These are phyloP conservation scores for Aspergillus arachidicola DNA, from an alignment of 2,329 filamentous ascomycete genomes.

Conservation along the genomic window DNA sequence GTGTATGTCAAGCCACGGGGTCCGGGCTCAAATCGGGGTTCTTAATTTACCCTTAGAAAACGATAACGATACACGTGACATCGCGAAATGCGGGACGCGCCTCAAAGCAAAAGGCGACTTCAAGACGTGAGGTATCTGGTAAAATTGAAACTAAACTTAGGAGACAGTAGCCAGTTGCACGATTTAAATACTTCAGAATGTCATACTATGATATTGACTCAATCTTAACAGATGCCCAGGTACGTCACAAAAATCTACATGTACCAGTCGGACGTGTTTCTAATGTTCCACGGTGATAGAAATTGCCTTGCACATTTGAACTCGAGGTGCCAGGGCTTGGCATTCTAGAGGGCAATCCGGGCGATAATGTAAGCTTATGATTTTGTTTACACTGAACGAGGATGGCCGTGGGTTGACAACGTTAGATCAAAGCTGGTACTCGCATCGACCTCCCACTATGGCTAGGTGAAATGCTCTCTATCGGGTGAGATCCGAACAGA, in stretches of 20 bases:
- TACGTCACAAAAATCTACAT: slow-evolving; percentile 17
- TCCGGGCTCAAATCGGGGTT: too few relatives aligned
- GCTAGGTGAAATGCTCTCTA: slow-evolving; percentile 85
- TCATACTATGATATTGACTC: slow-evolving; percentile 53
- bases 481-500: slow-evolving; percentile 41
- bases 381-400: neutral
- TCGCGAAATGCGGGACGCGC: slow-evolving; percentile 4
- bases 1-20: too few relatives aligned
- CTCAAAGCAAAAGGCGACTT: neutral
- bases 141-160: neutral
- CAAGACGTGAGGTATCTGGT: too few relatives aligned
- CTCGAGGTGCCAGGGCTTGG: slow-evolving; percentile 84
- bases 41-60: neutral
- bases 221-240: slow-evolving; percentile 50
- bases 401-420: neutral
- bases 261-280: slow-evolving; percentile 5
- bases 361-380: slow-evolving; percentile 52
- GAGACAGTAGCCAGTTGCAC: neutral
- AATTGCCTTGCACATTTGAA: slow-evolving; percentile 94
- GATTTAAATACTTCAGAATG: slow-evolving; percentile 21
- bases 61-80: neutral
- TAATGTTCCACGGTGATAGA: slow-evolving; percentile 54
- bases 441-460: slow-evolving; percentile 84
- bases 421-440: slow-evolving; percentile 76
- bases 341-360: slow-evolving; percentile 82